These are phyloP conservation scores for Annulohypoxylon nitens DNA, from an alignment of 495 filamentous ascomycete species.

Conservation along the genomic window DNA sequence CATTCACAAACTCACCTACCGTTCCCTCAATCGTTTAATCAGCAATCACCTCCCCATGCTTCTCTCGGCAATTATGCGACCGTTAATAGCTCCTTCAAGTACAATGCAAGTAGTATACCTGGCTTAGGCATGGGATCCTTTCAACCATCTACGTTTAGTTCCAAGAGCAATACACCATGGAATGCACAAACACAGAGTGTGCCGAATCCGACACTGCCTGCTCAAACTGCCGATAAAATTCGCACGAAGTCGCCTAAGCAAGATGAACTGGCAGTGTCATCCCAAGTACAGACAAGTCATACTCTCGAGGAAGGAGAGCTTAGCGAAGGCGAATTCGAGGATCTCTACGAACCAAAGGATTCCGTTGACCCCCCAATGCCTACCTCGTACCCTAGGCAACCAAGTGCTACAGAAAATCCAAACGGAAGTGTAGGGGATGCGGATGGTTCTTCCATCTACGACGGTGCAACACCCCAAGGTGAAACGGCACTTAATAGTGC, in stretches of 20 bases:
- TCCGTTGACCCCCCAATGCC: conserved; percentile 29
- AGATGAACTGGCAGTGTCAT: conserved; percentile 8
- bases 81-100: conserved; percentile 54
- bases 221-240: conserved; percentile 9
- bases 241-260: conserved; percentile 20
- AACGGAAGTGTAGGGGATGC: conserved; percentile 45
- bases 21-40: conserved; percentile 40
- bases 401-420: conserved; percentile 27
- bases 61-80: conserved; percentile 43
- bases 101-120: conserved; percentile 58
- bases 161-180: conserved; percentile 29
- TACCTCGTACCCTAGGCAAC: conserved; percentile 25
- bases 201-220: conserved; percentile 3
- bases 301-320: conserved; percentile 79
- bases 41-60: conserved; percentile 43
- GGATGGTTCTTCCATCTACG: conserved; percentile 51
- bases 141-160: conserved; percentile 23
- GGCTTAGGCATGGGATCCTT: conserved; percentile 54
- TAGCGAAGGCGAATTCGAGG: conserved; percentile 72
- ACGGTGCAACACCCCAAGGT: conserved; percentile 40
- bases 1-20: conserved; percentile 38
- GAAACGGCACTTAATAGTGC: conserved; percentile 38
- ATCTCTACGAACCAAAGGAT: conserved; percentile 58
- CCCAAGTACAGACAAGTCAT: conserved; percentile 23
- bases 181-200: conserved; percentile 24